These are phyloP conservation scores for Plasmodium knowlesi DNA, from an alignment of 169 alveolate genomes.

Conservation along the genomic window DNA sequence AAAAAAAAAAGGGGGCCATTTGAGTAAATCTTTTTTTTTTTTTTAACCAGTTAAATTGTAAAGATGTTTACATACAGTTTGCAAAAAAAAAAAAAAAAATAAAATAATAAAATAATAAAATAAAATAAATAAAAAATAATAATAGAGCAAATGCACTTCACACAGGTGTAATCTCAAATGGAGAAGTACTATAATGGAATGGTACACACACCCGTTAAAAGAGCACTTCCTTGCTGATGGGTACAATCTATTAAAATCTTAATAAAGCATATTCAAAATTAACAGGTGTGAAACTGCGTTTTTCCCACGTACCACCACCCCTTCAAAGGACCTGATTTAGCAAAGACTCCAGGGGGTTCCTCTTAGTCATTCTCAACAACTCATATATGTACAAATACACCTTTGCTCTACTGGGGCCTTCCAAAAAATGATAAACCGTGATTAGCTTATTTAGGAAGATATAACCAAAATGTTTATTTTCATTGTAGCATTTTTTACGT, in stretches of 20 bases:
- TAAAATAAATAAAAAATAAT: neutral
- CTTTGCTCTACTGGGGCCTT: slow-evolving; percentile 5
- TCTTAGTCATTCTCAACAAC: slow-evolving; percentile 27
- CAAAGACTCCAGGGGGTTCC: slow-evolving; percentile 17
- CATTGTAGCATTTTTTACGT: slow-evolving; percentile 46
- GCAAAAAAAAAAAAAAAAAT: neutral
- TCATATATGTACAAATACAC: slow-evolving; percentile 63
- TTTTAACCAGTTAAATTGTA: neutral
- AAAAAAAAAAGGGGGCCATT: neutral
- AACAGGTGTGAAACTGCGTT: neutral
- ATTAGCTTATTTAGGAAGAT: slow-evolving; percentile 64
- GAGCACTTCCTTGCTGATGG: neutral
- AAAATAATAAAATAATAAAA: neutral
- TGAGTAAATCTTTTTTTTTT: neutral
- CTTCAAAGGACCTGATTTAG: slow-evolving; percentile 37
- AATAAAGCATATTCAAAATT: neutral
- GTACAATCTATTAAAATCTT: neutral
- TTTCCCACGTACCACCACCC: neutral
- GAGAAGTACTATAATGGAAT: neutral
- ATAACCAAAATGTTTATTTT: slow-evolving; percentile 35
- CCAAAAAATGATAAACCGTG: slow-evolving; percentile 58
- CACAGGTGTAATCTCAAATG: neutral
- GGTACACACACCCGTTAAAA: neutral
- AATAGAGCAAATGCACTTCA: neutral
- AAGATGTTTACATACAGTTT: neutral